Evolutionary conservation across 768 basidiomycete genomes (phyloP).

Genomic region (Grammothele lineata): DNA sequence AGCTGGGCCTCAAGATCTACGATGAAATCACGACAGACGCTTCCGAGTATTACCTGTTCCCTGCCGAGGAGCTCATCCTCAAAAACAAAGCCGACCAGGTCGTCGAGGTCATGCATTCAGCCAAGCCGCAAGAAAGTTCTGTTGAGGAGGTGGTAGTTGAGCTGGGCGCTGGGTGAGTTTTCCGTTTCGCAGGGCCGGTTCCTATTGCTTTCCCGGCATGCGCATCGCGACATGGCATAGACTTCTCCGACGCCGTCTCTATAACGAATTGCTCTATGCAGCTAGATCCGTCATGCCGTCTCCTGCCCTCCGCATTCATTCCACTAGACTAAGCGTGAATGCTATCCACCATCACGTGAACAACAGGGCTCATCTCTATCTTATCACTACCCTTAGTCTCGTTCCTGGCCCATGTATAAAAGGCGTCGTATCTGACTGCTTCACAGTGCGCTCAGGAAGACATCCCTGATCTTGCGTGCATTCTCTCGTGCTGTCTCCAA

Average conservation of each 20-base stretch:
- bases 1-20: constrained; percentile 80
- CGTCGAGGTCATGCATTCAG: constrained; percentile 61
- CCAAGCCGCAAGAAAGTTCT: constrained; percentile 21
- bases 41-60: constrained; percentile 86
- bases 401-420: neutral
- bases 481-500: constrained; percentile 52
- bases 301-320: neutral
- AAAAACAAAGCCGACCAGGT: constrained; percentile 71
- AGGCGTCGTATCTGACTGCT: too few species aligned
- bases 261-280: neutral
- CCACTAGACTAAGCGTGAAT: too few species aligned
- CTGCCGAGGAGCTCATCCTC: constrained; percentile 84
- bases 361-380: neutral
- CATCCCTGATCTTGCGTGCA: constrained; percentile 74
- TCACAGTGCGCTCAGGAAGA: constrained; percentile 79
- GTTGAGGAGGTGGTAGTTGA: constrained; percentile 69
- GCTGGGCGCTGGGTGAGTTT: constrained; percentile 88
- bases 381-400: neutral
- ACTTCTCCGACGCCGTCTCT: neutral
- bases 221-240: neutral
- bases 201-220: neutral
- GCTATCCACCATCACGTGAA: constrained; percentile 3
- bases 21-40: constrained; percentile 78
- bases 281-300: neutral
- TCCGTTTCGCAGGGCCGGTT: constrained; percentile 1